Percentiles rank a stretch among this genome's conserved stretches.
Evolutionary conservation across 495 filamentous ascomycete species (phyloP).

Genomic region (Astrothelium subdiscretum): DNA sequence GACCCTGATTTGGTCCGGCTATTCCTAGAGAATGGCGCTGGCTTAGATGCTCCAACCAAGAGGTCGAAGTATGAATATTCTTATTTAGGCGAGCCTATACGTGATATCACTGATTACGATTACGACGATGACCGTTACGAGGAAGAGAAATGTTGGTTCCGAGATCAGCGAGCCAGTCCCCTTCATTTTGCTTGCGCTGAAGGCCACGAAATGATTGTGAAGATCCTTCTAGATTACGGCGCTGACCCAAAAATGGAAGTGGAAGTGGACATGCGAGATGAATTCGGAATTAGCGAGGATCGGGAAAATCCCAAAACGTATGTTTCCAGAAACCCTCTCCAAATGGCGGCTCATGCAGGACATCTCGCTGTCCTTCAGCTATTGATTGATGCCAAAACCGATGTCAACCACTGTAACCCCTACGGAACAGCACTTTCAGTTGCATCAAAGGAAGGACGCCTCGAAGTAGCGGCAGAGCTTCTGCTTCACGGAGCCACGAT

Average conservation of each 20-base stretch:
- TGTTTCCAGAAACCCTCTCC: conserved; percentile 1
- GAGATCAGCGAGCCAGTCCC: not conserved
- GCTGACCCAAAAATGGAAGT: not conserved
- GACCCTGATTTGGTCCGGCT: not conserved
- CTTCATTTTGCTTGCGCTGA: not conserved
- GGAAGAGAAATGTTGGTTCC: not conserved
- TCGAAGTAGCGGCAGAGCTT: not conserved
- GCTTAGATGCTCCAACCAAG: not conserved
- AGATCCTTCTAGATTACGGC: not conserved
- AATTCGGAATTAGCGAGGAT: too few relatives aligned
- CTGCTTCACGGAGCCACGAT: not conserved
- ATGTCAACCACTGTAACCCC: conserved; percentile 2
- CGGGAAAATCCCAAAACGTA: not conserved
- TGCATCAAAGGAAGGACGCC: not conserved
- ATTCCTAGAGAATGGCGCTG: not conserved
- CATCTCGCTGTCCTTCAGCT: conserved; percentile 9
- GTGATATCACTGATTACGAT: not conserved
- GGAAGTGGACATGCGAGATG: not conserved
- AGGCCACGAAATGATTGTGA: not conserved
- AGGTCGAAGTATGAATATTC: not conserved
- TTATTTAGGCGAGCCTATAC: not conserved
- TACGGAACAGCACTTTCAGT: not conserved
- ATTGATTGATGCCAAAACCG: conserved; percentile 10
- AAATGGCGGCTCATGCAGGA: conserved; percentile 8
- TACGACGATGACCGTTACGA: not conserved